Evolutionary conservation across 2,329 filamentous ascomycete genomes (phyloP), one percentile per base, ranked within the genome.

Genomic region (Aspergillus eucalypticola): DNA sequence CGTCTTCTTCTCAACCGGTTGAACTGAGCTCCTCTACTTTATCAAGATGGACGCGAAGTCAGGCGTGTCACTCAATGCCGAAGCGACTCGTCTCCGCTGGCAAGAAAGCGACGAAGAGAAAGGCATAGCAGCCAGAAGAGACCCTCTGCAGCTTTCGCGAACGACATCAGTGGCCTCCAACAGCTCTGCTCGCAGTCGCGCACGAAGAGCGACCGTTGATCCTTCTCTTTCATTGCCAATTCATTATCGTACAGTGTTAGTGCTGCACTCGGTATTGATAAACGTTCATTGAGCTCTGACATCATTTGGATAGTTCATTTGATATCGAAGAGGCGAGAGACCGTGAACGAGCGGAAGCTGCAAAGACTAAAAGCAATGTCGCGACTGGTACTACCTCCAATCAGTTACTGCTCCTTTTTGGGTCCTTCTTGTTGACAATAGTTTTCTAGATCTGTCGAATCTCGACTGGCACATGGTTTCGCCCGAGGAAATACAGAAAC

Each of bases 401-500:
- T 10, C 8, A 32, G n/a, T n/a, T 27, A 13, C n/a, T 42, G 13
- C 21, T 27, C 2, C 11, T 4, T n/a, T 8, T 6, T 7, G 51
- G 8, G 4, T 4, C 23, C 2, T 39, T 17, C 13, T 2, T 38
- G 52, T 8, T 54, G 13, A 54, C 5, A 5, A 21, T 6, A 15
- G 29, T 5, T 56, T 38, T 39, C 27, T 54, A 87, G 85, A 86
- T 60, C 78, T 88, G 42, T 79, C 90, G 29, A 53, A 61, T 13
- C 61, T 67, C 5, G 86, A 90, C 68, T 90, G 89, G 87, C 89
- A 92, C 72, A 85, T 78, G 0, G 76, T 90, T 10, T 73, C 84
- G 0, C 69, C 81, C 11, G 78, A 84, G 6, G 85, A 89, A 59
- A 77, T 90, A n/a, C 80, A 83, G 60, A 79, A 80, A 27, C 83